Evolutionary conservation across 2,329 filamentous ascomycete species (phyloP).

Genomic region (Ciborinia camelliae): DNA sequence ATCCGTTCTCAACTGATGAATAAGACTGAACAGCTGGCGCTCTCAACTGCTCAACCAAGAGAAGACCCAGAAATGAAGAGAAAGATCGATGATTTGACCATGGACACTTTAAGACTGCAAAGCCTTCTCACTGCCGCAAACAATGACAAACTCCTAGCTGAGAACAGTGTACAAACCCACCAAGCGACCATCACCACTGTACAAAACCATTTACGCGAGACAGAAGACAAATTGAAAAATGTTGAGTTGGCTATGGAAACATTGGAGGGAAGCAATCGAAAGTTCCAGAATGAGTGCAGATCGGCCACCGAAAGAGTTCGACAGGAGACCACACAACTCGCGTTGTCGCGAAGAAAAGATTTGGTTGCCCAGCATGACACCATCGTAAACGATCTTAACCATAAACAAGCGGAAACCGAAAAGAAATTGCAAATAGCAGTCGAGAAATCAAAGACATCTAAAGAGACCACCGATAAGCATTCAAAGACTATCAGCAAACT

Average conservation of each 20-base stretch:
- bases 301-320: neutral
- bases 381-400: constrained; percentile 9
- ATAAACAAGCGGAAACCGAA: constrained; percentile 5
- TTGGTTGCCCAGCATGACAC: constrained; percentile 6
- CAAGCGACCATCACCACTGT: constrained; percentile 17
- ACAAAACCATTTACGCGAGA: constrained; percentile 21
- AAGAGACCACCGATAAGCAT: neutral
- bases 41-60: constrained; percentile 21
- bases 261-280: constrained; percentile 33
- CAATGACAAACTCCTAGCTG: constrained; percentile 33
- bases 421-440: neutral
- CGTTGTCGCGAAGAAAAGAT: constrained; percentile 17
- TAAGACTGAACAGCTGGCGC: constrained; percentile 29
- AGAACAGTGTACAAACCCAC: constrained; percentile 21
- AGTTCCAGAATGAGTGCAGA: constrained; percentile 14
- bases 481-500: neutral
- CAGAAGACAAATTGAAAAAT: constrained; percentile 20
- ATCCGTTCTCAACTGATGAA: constrained; percentile 24
- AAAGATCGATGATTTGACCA: constrained; percentile 29
- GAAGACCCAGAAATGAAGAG: constrained; percentile 27
- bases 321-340: constrained; percentile 32
- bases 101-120: constrained; percentile 26
- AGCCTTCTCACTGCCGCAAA: constrained; percentile 36
- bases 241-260: constrained; percentile 30
- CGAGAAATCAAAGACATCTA: neutral